phyloP scores from a whole-genome alignment of 108 stramenopile genomes.

The Cyclostephanos invisitatus region DNA sequence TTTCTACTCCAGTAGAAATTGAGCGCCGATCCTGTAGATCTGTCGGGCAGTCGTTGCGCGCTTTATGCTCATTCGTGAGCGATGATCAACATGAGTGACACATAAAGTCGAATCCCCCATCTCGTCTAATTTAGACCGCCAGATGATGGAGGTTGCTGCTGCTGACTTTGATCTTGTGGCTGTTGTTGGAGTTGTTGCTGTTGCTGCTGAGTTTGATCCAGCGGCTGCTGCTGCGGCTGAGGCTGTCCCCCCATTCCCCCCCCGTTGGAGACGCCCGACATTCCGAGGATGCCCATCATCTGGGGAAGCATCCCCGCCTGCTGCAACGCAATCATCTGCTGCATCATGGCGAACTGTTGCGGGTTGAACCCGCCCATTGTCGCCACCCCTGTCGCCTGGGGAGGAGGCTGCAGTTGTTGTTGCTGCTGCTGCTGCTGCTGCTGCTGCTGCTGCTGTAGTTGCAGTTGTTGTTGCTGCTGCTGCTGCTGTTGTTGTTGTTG shows the following conservation, averaged over 20 bases:
- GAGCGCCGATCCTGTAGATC: too few species aligned
- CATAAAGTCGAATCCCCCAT: too few species aligned
- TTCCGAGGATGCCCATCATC: constrained; percentile 1
- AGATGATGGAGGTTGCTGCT: constrained; percentile 1
- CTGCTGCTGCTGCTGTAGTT: not conserved
- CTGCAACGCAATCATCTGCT: not conserved
- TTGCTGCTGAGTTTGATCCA: constrained; percentile 1
- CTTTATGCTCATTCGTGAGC: not conserved
- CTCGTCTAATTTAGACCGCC: not conserved
- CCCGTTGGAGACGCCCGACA: not conserved
- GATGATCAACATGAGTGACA: not conserved
- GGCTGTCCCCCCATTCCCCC: not conserved
- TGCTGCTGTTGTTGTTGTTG: constrained; percentile 1
- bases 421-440: not conserved
- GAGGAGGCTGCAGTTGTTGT: not conserved
- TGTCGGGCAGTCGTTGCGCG: too few species aligned
- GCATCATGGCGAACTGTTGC: constrained; percentile 7
- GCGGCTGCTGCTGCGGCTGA: constrained; percentile 3
- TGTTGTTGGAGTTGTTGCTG: not conserved
- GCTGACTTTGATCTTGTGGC: not conserved
- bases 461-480: not conserved
- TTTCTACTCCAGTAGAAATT: too few species aligned
- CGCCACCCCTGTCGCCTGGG: not conserved
- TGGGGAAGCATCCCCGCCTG: not conserved
- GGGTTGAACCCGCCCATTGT: not conserved